Evolutionary conservation across 169 alveolate genomes (phyloP), one percentile per base, ranked within the genome.

Genomic region (Cryptosporidium meleagridis): DNA sequence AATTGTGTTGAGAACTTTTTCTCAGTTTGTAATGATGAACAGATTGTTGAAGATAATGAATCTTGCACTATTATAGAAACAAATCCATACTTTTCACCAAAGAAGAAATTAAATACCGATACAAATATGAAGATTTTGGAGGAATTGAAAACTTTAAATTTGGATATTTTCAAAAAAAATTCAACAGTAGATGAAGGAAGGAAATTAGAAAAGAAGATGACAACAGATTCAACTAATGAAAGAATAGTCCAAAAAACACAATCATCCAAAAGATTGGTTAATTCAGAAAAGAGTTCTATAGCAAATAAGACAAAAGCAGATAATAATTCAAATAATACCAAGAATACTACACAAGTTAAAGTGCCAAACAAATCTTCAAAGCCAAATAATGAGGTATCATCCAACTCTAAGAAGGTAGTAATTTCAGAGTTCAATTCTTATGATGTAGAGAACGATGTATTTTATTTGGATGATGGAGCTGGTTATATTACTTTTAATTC

Each of bases 381-480:
- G 21, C 33, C 18, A 26, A 51, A 21, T 6, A 23, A 9, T 9
- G 58, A 26, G 29, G 0, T 41, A 21, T 37, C 53, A 21, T 18
- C 53, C 23, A 51, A 41, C 0, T 41, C 18, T 21, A n/a, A 41
- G 48, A 37, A 18, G 5, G n/a, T 14, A 18, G 35, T 26, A 12
- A 55, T 55, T n/a, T 9, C 35, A 10, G 67, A 26, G 9, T 4
- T 26, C 3, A n/a, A 21, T 16, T 33, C 80, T 37, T 69, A 44
- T 37, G 51, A 69, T 37, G 7, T 65, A 37, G 69, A 71, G 41
- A 59, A 73, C 37, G 86, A 73, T 73, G 53, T 73, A 1, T 73
- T 53, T 59, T 73, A 62, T n/a, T 58, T 73, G 41, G 86, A 73
- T 21, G 86, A 73, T 26, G 86, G 86, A 35, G 53, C 72, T 23